Evolutionary conservation across 2,329 filamentous ascomycete genomes (phyloP), one percentile per base, ranked within the genome.

Genomic region (Tolypocladium tropicale): DNA sequence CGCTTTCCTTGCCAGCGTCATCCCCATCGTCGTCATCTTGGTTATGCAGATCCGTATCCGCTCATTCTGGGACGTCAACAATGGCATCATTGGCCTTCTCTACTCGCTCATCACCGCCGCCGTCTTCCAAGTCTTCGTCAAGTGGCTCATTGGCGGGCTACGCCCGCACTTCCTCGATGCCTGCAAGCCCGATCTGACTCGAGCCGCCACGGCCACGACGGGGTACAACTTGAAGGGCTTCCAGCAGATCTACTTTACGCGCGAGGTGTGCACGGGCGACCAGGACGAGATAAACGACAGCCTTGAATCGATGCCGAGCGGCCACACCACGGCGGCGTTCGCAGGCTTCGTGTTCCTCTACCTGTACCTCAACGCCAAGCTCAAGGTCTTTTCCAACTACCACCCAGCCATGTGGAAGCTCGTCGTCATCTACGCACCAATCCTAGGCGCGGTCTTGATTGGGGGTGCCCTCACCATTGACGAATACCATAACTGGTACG

Each of bases 121-220:
- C n/a, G 81, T 90, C 53, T 89, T 90, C 73, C 87, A 90, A 65
- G 86, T 90, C 61, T 85, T 89, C 65, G 64, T 90, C 67, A 90
- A 90, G 71, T 86, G 81, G 79, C 78, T 90, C 46, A 88, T 90
- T 59, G 87, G 87, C 16, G 86, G 86, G 16, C 73, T 87, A 23
- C 79, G 85, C n/a, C 86, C 86, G 1, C 83, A 89, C 68, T 90
- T 89, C 72, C 76, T 90, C 23, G 77, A 76, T 25, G 85, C 88
- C 54, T 90, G 86, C 77, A 79, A 85, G 67, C 87, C 85, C 0
- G 67, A 70, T 30, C 30, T 64, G 11, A 59, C 33, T 41, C 57
- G 58, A 32, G 62, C 61, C 7, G 58, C 55, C 9, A 56, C 55
- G 9, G 58, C 53, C n/a, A 30, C 25, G 39, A 55, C 67, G 0